phyloP scores from a whole-genome alignment of 2,329 filamentous ascomycete species.

The Didymella lethalis region DNA sequence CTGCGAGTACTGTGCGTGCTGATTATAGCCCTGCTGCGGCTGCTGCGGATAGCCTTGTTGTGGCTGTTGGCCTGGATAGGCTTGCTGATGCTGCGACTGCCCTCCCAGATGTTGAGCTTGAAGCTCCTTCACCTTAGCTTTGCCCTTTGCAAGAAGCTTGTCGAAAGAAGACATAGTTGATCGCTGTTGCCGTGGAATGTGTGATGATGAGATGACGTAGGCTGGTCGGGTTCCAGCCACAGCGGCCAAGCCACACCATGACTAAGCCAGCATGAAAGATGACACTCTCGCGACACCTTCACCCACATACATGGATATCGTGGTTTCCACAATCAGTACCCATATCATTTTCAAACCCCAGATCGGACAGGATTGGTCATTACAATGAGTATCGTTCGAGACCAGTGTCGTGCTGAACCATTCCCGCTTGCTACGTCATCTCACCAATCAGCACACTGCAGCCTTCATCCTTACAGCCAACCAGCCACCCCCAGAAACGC shows the following conservation, averaged over 20 bases:
- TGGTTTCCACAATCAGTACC: no score
- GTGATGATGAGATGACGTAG: constrained; percentile 14
- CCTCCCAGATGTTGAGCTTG: constrained; percentile 31
- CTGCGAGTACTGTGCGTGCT: constrained; percentile 25
- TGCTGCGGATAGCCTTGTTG: constrained; percentile 33
- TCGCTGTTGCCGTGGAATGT: constrained; percentile 14
- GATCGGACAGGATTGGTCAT: neutral
- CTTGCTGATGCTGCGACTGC: constrained; percentile 34
- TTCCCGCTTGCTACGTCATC: constrained; percentile 33
- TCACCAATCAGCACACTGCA: constrained; percentile 17
- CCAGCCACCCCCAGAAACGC: constrained; percentile 25
- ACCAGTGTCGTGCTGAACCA: neutral
- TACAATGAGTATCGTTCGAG: neutral
- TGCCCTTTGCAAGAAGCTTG: constrained; percentile 48
- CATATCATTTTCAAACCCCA: no score
- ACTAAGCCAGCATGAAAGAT: constrained; percentile 8
- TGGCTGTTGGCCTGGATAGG: constrained; percentile 30
- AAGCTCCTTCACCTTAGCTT: constrained; percentile 48
- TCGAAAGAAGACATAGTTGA: constrained; percentile 43
- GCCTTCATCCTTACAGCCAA: constrained; percentile 29
- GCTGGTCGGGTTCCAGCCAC: constrained; percentile 5
- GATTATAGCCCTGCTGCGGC: constrained; percentile 24
- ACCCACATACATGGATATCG: no score
- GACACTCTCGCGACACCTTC: no score
- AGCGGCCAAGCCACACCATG: constrained; percentile 13